Evolutionary conservation across 805 yeast genomes (phyloP).

Genomic region (Saturnispora halmiae): DNA sequence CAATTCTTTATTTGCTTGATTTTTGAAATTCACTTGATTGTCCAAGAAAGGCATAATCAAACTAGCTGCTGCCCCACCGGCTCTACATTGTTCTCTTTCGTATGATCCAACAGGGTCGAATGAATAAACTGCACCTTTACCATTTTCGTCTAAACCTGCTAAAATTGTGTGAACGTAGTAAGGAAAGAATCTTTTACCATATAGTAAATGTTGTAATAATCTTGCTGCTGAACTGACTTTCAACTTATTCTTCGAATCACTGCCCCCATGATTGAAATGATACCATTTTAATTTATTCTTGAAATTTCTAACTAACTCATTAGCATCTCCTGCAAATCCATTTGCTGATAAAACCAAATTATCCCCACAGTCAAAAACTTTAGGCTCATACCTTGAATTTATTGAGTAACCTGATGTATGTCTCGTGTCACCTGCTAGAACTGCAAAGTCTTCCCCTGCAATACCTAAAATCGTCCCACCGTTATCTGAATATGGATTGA

Average conservation of each 20-base stretch:
- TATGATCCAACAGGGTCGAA: slow-evolving; percentile 98
- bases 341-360: slow-evolving; percentile 81
- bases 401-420: slow-evolving; percentile 90
- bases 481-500: slow-evolving; percentile 88
- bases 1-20: slow-evolving; percentile 64
- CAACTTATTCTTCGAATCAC: slow-evolving; percentile 41
- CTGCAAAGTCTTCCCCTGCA: slow-evolving; percentile 96
- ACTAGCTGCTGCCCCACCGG: slow-evolving; percentile 96
- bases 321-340: slow-evolving; percentile 95
- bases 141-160: slow-evolving; percentile 87
- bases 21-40: slow-evolving; percentile 92
- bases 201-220: slow-evolving; percentile 78
- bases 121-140: slow-evolving; percentile 90
- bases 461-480: slow-evolving; percentile 97
- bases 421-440: slow-evolving; percentile 97
- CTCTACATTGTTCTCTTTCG: slow-evolving; percentile 94
- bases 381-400: slow-evolving; percentile 87
- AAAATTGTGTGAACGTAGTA: slow-evolving; percentile 91
- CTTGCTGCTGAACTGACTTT: slow-evolving; percentile 74
- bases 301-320: slow-evolving; percentile 70
- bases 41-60: slow-evolving; percentile 96
- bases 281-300: slow-evolving; percentile 76
- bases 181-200: slow-evolving; percentile 93
- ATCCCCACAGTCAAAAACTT: slow-evolving; percentile 84
- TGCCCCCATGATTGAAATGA: slow-evolving; percentile 67